Evolutionary conservation across 257 asterid species (phyloP), one percentile per base, ranked within the genome.

Genomic region (Fraxinus americana): DNA sequence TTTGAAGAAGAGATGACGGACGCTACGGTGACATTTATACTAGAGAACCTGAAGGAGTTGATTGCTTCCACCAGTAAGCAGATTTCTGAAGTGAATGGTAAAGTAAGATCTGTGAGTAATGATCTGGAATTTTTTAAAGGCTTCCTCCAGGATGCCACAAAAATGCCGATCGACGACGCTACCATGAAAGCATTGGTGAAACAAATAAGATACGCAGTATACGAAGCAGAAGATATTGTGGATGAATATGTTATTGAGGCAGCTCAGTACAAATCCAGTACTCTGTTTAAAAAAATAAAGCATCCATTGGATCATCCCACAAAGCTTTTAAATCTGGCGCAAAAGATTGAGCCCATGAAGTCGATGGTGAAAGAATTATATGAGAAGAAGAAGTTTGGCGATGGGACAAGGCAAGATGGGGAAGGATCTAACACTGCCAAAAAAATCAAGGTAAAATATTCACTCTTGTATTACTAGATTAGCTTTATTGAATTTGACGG

Each of bases 151-250:
- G 57, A 80, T 16, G 82, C 57, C 17, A 61, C 54, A 0, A 30
- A 52, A 14, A n/a, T 4, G 43, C 27, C 12, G 41, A 43, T 63
- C 8, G 34, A 75, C 27, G 70, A 75, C 3, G 19, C 12, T 3
- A 1, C 32, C 5, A 38, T 76, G 17, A 54, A 7, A 38, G 66
- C 25, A 2, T 5, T 66, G 43, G 79, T 75, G 79, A 71, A 25
- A 59, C 80, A 67, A 84, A 66, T 78, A 43, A 66, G 80, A 23
- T 34, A 67, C 0, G 74, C 67, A 0, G 74, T 83, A 0, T 54
- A 77, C 38, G 81, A 79, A 0, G 87, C 79, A 0, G 87, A 86
- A 30, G 85, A 83, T 68, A 74, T 75, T 43, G 61, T 83, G 52
- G 87, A 83, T 67, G 25, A 39, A 1, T 78, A 82, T 57, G 35